phyloP scores from a whole-genome alignment of 371 early-diverging fungal genomes.

The Mucor racemosus region DNA sequence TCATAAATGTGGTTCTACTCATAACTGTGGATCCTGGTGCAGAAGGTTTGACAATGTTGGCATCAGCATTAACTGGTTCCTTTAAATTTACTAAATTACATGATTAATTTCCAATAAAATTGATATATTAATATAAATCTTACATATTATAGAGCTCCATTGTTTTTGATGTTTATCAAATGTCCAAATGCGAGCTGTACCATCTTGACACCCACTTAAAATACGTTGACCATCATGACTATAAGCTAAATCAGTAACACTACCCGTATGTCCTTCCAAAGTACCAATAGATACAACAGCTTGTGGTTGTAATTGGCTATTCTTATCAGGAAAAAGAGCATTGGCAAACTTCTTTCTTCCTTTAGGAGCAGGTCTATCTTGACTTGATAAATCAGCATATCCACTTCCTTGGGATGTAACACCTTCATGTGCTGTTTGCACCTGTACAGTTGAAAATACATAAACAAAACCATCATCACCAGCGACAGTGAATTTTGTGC shows the following conservation, averaged over 20 bases:
- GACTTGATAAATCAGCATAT: constrained; percentile 3
- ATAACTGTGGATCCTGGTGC: constrained; percentile 21
- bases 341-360: constrained; percentile 37
- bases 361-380: constrained; percentile 21
- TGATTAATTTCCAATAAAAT: too few relatives aligned
- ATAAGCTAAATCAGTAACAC: constrained; percentile 80
- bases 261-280: constrained; percentile 76
- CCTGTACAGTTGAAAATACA: constrained; percentile 66
- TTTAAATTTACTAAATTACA: constrained; percentile 36
- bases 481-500: constrained; percentile 82
- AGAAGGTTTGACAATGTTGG: constrained; percentile 20
- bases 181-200: constrained; percentile 58
- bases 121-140: not conserved
- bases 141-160: constrained; percentile 40
- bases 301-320: constrained; percentile 49
- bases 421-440: constrained; percentile 21
- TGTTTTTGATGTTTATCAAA: constrained; percentile 34
- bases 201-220: constrained; percentile 68
- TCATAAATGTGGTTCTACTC: constrained; percentile 11
- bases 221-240: constrained; percentile 74
- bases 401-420: not conserved
- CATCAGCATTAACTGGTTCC: constrained; percentile 9
- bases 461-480: constrained; percentile 82
- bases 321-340: constrained; percentile 45
- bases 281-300: constrained; percentile 65